These are phyloP conservation scores for Oropetium thomaeum DNA, from an alignment of 176 grass and related monocot genomes.

Conservation along the genomic window DNA sequence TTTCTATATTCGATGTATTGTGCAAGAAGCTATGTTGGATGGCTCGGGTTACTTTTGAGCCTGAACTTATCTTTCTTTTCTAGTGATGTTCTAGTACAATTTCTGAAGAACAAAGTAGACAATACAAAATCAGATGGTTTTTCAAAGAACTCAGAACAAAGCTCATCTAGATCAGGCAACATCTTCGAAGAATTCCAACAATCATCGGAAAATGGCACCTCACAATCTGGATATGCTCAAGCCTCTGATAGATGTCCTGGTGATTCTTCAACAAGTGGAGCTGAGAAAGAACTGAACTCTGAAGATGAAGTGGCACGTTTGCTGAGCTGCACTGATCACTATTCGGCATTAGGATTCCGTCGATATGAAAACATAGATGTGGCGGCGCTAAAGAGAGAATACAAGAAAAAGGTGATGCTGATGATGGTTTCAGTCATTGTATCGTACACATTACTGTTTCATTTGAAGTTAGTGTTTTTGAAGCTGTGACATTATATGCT, in stretches of 20 bases:
- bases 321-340: constrained; percentile 86
- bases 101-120: constrained; percentile 75
- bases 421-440: constrained; percentile 22
- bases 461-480: constrained; percentile 8
- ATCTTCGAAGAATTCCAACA: constrained; percentile 55
- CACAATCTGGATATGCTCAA: constrained; percentile 46
- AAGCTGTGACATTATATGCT: neutral
- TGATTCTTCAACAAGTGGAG: constrained; percentile 79
- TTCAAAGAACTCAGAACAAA: constrained; percentile 52
- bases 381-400: constrained; percentile 87
- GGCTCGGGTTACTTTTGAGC: constrained; percentile 76
- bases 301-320: constrained; percentile 89
- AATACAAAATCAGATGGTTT: constrained; percentile 36
- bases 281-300: constrained; percentile 75
- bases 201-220: constrained; percentile 44
- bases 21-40: constrained; percentile 80
- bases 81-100: constrained; percentile 74
- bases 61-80: constrained; percentile 96
- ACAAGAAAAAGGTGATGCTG: constrained; percentile 94
- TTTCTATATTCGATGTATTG: constrained; percentile 90
- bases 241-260: constrained; percentile 46
- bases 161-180: constrained; percentile 42
- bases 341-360: constrained; percentile 84
- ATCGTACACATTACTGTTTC: neutral
- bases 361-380: constrained; percentile 77